These are phyloP conservation scores for Penicillium samsonianum DNA, from an alignment of 495 filamentous ascomycete species.

Conservation along the genomic window DNA sequence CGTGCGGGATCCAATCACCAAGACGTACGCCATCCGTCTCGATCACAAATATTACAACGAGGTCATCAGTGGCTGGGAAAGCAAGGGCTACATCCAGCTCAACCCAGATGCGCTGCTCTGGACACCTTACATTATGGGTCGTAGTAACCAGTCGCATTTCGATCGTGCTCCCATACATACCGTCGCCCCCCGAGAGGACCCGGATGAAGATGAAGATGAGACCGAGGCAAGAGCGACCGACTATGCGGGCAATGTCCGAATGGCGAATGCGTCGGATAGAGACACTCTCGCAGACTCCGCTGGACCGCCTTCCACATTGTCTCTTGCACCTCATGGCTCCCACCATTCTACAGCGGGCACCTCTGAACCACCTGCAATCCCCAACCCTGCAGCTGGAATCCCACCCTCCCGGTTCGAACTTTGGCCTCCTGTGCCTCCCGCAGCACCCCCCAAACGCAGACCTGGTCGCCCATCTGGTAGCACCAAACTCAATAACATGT, in stretches of 20 bases:
- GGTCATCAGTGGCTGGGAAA: constrained; percentile 83
- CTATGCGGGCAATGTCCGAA: constrained; percentile 33
- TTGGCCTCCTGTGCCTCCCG: constrained; percentile 73
- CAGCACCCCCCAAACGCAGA: constrained; percentile 42
- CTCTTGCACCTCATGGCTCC: constrained; percentile 38
- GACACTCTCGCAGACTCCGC: constrained; percentile 32
- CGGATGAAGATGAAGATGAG: constrained; percentile 63
- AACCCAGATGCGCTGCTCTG: constrained; percentile 81
- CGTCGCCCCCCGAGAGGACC: constrained; percentile 76
- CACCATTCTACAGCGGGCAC: constrained; percentile 16
- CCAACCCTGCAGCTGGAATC: constrained; percentile 53
- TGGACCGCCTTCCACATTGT: constrained; percentile 42
- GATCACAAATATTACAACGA: constrained; percentile 79
- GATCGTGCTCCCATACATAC: constrained; percentile 83
- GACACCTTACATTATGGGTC: constrained; percentile 98
- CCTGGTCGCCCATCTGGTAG: constrained; percentile 49
- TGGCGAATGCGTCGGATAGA: constrained; percentile 18
- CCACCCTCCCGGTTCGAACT: constrained; percentile 81
- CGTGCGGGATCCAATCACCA: constrained; percentile 85
- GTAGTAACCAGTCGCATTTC: constrained; percentile 78
- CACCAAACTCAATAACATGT: constrained; percentile 20
- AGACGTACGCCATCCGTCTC: constrained; percentile 82
- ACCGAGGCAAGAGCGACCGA: constrained; percentile 42
- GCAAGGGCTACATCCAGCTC: constrained; percentile 80
- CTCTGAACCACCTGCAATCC: constrained; percentile 10